Evolutionary conservation across 2,329 filamentous ascomycete species (phyloP).

Genomic region (Colletotrichum chlorophyti): DNA sequence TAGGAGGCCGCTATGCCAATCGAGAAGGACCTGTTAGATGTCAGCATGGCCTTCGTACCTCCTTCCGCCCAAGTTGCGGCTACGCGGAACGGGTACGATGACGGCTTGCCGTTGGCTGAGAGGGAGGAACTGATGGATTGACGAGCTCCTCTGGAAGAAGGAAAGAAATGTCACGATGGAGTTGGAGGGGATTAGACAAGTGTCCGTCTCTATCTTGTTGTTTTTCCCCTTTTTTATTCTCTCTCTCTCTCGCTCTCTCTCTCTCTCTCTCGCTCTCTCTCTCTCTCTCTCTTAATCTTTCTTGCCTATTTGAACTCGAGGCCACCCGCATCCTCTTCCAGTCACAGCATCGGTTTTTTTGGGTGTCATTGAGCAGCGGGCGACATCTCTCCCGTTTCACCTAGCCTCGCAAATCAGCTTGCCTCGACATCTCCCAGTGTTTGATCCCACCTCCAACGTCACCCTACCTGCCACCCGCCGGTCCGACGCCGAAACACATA

Average conservation of each 20-base stretch:
- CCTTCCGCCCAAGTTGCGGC: neutral
- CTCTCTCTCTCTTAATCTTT: neutral
- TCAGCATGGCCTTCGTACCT: slow-evolving; percentile 2
- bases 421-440: neutral
- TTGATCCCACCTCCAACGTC: slow-evolving; percentile 8
- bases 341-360: slow-evolving; percentile 23
- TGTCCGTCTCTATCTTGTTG: too few species aligned
- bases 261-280: neutral
- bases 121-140: too few species aligned
- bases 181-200: too few species aligned
- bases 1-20: neutral
- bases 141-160: too few species aligned
- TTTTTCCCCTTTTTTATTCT: neutral
- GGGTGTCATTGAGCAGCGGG: slow-evolving; percentile 23
- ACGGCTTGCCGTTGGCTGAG: slow-evolving; percentile 7
- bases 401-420: slow-evolving; percentile 3
- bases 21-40: slow-evolving; percentile 7
- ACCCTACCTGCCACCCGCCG: neutral
- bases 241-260: neutral
- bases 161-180: too few species aligned
- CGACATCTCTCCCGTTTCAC: slow-evolving; percentile 21
- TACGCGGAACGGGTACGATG: neutral
- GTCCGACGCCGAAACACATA: slow-evolving; percentile 15
- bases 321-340: neutral
- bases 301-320: neutral